A percentile compares a stretch with the other conserved stretches of the same genome.
Evolutionary conservation across 768 basidiomycete genomes (phyloP).

Genomic region (Lactarius akahatsu): DNA sequence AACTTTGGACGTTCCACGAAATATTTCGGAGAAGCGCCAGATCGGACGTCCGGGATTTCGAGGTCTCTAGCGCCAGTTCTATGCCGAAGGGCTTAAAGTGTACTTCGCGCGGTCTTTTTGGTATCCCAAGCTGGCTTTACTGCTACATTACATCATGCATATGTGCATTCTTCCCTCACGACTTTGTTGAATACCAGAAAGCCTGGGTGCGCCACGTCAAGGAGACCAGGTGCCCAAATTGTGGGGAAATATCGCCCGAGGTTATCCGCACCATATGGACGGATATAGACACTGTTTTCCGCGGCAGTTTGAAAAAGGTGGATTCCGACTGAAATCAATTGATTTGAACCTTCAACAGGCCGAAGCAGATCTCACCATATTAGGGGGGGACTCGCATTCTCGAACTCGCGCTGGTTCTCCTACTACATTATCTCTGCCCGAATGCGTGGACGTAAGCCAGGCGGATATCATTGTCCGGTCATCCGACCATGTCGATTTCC

Average conservation of each 20-base stretch:
- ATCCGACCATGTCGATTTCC: conserved; percentile 44
- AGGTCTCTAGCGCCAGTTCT: not conserved
- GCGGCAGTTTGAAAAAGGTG: not conserved
- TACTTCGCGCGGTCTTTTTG: not conserved
- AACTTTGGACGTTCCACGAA: conserved; percentile 25
- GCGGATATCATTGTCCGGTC: conserved; percentile 46
- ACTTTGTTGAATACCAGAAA: not conserved
- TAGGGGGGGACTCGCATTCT: not conserved
- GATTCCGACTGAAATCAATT: not conserved
- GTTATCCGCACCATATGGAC: conserved; percentile 7
- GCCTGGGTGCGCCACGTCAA: not conserved
- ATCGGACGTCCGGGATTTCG: not conserved
- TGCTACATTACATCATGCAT: too few relatives aligned
- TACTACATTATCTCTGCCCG: not conserved
- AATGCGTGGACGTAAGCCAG: not conserved
- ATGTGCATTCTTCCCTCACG: not conserved
- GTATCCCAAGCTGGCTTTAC: not conserved
- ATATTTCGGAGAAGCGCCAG: not conserved
- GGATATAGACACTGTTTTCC: not conserved
- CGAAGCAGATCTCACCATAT: not conserved
- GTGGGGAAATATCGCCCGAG: not conserved
- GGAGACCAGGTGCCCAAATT: not conserved
- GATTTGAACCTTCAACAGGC: not conserved
- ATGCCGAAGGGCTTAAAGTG: not conserved
- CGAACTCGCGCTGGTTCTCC: not conserved